A percentile compares a stretch with the other conserved stretches of the same genome.
Conservation (phyloP, 768 basidiomycete species). For the Coprinopsis strossmayeri region DNA sequence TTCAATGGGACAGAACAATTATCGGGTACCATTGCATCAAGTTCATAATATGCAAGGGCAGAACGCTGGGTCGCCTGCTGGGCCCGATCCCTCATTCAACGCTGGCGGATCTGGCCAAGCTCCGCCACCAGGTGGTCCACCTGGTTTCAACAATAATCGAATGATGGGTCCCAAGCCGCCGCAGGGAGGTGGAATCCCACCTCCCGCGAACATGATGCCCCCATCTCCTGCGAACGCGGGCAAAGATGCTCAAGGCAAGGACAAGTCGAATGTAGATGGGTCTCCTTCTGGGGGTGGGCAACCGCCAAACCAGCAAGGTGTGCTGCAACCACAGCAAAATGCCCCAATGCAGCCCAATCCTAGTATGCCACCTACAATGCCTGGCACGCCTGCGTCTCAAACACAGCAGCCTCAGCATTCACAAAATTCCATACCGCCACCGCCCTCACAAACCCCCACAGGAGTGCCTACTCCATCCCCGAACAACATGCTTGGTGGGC, state of each 20-base stretch:
- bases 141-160: conserved; percentile 16
- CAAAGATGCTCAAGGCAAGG: conserved; percentile 7
- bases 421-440: conserved; percentile 5
- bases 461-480: conserved; percentile 2
- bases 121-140: conserved; percentile 20
- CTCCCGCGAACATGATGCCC: conserved; percentile 24
- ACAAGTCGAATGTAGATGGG: conserved; percentile 11
- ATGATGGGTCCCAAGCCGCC: conserved; percentile 27
- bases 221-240: conserved; percentile 4
- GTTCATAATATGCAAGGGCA: conserved; percentile 24
- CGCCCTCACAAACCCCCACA: conserved; percentile 5
- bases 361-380: conserved; percentile 5
- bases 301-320: conserved; percentile 4
- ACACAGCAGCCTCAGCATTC: conserved; percentile 8
- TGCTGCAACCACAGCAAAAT: neutral
- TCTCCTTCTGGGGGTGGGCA: conserved; percentile 8
- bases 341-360: conserved; percentile 5
- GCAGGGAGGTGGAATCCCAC: conserved; percentile 34
- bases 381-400: neutral
- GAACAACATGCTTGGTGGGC: conserved; percentile 3
- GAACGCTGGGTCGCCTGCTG: conserved; percentile 13
- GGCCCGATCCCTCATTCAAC: conserved; percentile 34
- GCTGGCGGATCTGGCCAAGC: conserved; percentile 25
- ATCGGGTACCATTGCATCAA: conserved; percentile 24
- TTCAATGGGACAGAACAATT: conserved; percentile 13